Percentiles rank a stretch among this genome's conserved stretches.
These are phyloP conservation scores for Rhododendron ferrugineum DNA, from an alignment of 148 eudicot genomes.

Conservation along the genomic window DNA sequence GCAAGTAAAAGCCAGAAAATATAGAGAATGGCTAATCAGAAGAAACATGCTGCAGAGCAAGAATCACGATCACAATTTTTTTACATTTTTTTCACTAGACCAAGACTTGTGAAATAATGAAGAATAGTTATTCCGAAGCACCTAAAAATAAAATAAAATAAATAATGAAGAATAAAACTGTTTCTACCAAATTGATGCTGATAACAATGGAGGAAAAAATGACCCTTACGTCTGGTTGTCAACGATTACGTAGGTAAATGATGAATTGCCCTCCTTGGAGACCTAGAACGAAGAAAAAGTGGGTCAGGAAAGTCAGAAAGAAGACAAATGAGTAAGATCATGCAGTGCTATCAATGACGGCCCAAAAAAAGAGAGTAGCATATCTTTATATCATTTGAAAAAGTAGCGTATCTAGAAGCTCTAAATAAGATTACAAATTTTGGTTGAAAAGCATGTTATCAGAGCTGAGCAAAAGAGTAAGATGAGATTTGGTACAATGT, in stretches of 20 bases:
- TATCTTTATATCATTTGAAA: not conserved
- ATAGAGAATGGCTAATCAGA: not conserved
- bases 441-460: not conserved
- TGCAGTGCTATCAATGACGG: not conserved
- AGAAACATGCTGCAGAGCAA: not conserved
- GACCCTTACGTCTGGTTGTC: constrained; percentile 78
- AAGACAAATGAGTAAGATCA: not conserved
- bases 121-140: not conserved
- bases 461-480: not conserved
- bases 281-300: constrained; percentile 49
- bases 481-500: not conserved
- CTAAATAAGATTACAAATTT: not conserved
- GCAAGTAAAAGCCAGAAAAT: not conserved
- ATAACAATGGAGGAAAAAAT: not conserved
- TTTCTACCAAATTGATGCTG: not conserved
- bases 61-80: not conserved
- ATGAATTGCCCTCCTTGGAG: constrained; percentile 87
- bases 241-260: constrained; percentile 91
- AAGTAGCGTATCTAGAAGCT: not conserved
- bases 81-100: not conserved
- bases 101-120: constrained; percentile 6
- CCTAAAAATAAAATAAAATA: too few species aligned
- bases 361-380: too few species aligned
- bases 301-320: constrained; percentile 9
- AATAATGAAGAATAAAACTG: not conserved